A percentile compares a stretch with the other conserved stretches of the same genome.
Evolutionary conservation across 2,329 filamentous ascomycete genomes (phyloP).

Genomic region (Aspergillus pseudotamarii): DNA sequence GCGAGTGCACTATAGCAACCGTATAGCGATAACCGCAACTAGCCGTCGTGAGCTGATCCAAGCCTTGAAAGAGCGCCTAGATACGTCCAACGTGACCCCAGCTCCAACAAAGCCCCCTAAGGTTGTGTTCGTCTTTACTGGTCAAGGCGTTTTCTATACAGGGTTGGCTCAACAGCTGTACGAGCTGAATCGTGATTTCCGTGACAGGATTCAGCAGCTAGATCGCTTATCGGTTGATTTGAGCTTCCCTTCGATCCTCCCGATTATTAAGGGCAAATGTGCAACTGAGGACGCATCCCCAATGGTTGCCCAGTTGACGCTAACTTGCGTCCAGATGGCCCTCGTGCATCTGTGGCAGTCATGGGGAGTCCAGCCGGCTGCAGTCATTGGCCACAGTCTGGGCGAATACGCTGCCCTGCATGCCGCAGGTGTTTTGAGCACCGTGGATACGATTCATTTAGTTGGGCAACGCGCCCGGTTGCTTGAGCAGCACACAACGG

Average conservation of each 20-base stretch:
- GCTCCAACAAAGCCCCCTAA: neutral
- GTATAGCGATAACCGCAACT: conserved; percentile 9
- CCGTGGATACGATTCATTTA: conserved; percentile 58
- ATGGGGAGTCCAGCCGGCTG: conserved; percentile 41
- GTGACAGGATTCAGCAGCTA: conserved; percentile 23
- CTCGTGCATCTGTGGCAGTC: conserved; percentile 34
- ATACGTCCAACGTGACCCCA: neutral
- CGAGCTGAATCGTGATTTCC: conserved; percentile 24
- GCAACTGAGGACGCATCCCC: conserved; percentile 7
- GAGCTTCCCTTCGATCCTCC: conserved; percentile 30
- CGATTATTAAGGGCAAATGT: neutral
- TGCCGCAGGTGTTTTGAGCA: conserved; percentile 38
- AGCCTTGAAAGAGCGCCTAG: neutral
- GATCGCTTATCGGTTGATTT: conserved; percentile 24
- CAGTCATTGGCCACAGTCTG: conserved; percentile 56
- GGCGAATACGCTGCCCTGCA: conserved; percentile 43
- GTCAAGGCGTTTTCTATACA: conserved; percentile 36
- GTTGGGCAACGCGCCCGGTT: conserved; percentile 70
- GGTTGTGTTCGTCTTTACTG: conserved; percentile 44
- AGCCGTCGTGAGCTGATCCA: conserved; percentile 2
- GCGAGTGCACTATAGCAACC: conserved; percentile 35
- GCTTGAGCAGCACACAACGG: conserved; percentile 66
- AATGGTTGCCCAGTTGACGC: conserved; percentile 40
- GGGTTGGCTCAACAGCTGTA: conserved; percentile 36
- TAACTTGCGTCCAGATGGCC: conserved; percentile 44